A percentile compares a stretch with the other conserved stretches of the same genome.
Evolutionary conservation across 495 filamentous ascomycete genomes (phyloP).

Genomic region (Patellaria atrata): DNA sequence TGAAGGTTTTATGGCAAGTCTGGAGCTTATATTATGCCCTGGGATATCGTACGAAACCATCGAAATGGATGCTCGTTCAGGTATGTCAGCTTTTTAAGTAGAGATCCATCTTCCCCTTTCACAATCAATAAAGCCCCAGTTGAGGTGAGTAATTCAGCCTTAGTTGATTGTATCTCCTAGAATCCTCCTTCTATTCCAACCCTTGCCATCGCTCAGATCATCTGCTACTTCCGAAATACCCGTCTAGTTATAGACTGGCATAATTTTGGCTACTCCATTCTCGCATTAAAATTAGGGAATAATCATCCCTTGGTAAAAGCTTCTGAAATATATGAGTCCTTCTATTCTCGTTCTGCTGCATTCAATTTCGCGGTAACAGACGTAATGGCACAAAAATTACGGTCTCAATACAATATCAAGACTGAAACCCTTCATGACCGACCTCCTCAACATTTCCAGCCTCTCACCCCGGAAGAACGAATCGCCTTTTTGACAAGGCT

Average conservation of each 20-base stretch:
- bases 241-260: slow-evolving; percentile 92
- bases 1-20: slow-evolving; percentile 79
- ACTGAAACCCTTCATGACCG: slow-evolving; percentile 69
- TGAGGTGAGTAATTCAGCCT: no score
- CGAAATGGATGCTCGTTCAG: slow-evolving; percentile 71
- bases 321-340: slow-evolving; percentile 60
- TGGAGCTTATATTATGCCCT: slow-evolving; percentile 53
- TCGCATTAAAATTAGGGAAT: slow-evolving; percentile 49
- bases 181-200: slow-evolving; percentile 95
- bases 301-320: slow-evolving; percentile 62
- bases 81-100: slow-evolving; percentile 25
- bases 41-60: slow-evolving; percentile 53
- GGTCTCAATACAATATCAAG: slow-evolving; percentile 42
- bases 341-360: slow-evolving; percentile 51
- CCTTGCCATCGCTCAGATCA: slow-evolving; percentile 53
- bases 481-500: slow-evolving; percentile 44
- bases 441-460: slow-evolving; percentile 67
- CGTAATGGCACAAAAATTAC: slow-evolving; percentile 67
- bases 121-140: no score
- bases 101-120: neutral
- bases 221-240: slow-evolving; percentile 66
- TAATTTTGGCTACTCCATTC: slow-evolving; percentile 95
- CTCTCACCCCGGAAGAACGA: slow-evolving; percentile 40
- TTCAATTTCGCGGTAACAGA: slow-evolving; percentile 77
- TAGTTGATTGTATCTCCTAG: slow-evolving; percentile 27